Base-by-base conservation (phyloP, 2,329 filamentous ascomycete species). In the Mycogone perniciosa region DNA sequence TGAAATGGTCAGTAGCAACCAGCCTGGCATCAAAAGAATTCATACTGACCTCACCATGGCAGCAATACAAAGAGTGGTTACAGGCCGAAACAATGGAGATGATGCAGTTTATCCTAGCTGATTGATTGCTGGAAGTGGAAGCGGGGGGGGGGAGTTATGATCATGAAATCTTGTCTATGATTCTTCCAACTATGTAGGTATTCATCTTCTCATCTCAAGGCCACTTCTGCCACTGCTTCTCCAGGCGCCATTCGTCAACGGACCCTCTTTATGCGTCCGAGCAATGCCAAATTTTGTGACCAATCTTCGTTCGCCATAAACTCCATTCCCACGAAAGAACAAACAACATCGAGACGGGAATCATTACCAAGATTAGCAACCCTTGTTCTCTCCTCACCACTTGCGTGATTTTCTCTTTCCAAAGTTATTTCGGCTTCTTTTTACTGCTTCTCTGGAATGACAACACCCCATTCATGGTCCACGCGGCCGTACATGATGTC, bases 401-500 rank as follows among this genome's bases (percentile, higher is more conserved):
- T 41, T 7, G n/a, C 9, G 9, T 42, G 8, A 6, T 33, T 7
- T 35, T 41, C 39, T 27, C 29, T 35, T 27, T 44, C 31, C 13
- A 35, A 4, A 20, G 31, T 48, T 27, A 13, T 42, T 10, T 10
- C 8, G 27, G 42, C 30, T 6, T 11, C 27, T 46, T 45, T 49
- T 61, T 66, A 71, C 62, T 72, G 60, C 62, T 82, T 77, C 67
- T 87, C 82, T 47, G 80, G 72, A 34, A 90, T 75, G 34, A 86
- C 76, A 50, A 88, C 77, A 34, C 79, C 83, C 85, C 86, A 90
- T 44, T 79, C 71, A 64, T 89, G 85, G 52, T 83, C 63, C 62
- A 77, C 80, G 52, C 77, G 77, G 54, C 86, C 86, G 65, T 85
- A 89, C 83, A 88, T 89, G 69, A 90, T 88, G 57, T 85, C 81